Evolutionary conservation across 78 protist species (phyloP).

Genomic region (Planoprotostelium fungivorum): DNA sequence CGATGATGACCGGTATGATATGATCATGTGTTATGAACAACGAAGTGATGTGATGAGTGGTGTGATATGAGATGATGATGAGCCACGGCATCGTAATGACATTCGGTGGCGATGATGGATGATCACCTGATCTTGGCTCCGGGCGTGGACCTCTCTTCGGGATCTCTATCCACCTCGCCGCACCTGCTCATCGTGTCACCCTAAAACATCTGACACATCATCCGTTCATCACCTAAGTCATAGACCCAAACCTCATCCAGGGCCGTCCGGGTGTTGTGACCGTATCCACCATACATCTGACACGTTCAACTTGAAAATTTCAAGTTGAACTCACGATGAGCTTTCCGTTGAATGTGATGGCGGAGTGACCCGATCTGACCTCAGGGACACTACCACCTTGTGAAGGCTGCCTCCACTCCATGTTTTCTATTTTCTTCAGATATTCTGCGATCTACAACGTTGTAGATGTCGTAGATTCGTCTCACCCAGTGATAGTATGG

Average conservation of each 20-base stretch:
- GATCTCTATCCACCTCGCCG: neutral
- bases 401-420: neutral
- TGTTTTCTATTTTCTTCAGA: neutral
- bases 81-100: too few species aligned
- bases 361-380: neutral
- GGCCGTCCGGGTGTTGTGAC: neutral
- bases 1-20: too few species aligned
- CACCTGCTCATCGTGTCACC: neutral
- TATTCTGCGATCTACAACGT: too few species aligned
- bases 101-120: too few species aligned
- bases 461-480: neutral
- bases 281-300: neutral
- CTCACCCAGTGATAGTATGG: neutral
- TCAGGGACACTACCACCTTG: neutral
- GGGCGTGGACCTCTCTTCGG: neutral
- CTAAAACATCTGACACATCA: too few species aligned
- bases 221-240: neutral
- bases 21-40: too few species aligned
- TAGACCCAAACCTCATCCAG: neutral
- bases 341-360: neutral
- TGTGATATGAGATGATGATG: too few species aligned
- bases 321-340: neutral
- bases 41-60: too few species aligned
- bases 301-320: neutral
- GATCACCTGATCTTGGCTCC: neutral